Conservation (phyloP, 1,284 basidiomycete genomes). For the Austroboletus niveus region DNA sequence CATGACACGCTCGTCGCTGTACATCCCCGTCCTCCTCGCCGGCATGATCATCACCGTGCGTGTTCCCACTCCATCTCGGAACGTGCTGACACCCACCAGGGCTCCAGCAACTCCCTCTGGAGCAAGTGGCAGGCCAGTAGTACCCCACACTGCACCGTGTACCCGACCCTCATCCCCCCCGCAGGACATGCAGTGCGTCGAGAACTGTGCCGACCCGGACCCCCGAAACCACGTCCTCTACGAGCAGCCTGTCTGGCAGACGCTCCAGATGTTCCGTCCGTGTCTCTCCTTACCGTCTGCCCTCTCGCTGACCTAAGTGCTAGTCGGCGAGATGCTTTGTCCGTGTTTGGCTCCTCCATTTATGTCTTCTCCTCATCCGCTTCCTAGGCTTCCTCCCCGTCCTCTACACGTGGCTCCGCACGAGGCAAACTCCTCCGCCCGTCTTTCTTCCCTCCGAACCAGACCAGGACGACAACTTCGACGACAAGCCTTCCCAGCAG, state of each 20-base stretch:
- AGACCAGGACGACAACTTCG: slow-evolving; percentile 40
- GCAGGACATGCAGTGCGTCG: slow-evolving; percentile 94
- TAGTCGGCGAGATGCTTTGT: slow-evolving; percentile 92
- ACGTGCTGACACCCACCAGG: slow-evolving; percentile 40
- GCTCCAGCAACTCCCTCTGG: slow-evolving; percentile 78
- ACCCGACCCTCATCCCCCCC: neutral
- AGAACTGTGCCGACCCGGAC: slow-evolving; percentile 73
- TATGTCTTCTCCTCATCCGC: slow-evolving; percentile 25
- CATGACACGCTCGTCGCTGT: slow-evolving; percentile 49
- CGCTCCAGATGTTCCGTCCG: slow-evolving; percentile 89
- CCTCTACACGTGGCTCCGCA: slow-evolving; percentile 61
- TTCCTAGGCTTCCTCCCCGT: slow-evolving; percentile 78
- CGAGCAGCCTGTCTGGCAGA: slow-evolving; percentile 94
- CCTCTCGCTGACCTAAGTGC: slow-evolving; percentile 34
- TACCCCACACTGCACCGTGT: neutral
- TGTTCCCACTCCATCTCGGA: neutral
- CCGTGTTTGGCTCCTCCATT: slow-evolving; percentile 37
- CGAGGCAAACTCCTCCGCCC: slow-evolving; percentile 44
- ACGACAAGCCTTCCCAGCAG: slow-evolving; percentile 41
- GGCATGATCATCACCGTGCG: slow-evolving; percentile 80
- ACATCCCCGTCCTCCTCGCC: slow-evolving; percentile 54
- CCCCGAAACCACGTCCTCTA: slow-evolving; percentile 64
- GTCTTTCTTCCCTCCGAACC: slow-evolving; percentile 58
- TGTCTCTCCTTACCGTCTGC: slow-evolving; percentile 26
- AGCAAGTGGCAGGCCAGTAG: slow-evolving; percentile 70